Percentiles rank a stretch among this genome's conserved stretches.
Evolutionary conservation across 2,329 filamentous ascomycete genomes (phyloP).

Genomic region (Emergomyces africanus): DNA sequence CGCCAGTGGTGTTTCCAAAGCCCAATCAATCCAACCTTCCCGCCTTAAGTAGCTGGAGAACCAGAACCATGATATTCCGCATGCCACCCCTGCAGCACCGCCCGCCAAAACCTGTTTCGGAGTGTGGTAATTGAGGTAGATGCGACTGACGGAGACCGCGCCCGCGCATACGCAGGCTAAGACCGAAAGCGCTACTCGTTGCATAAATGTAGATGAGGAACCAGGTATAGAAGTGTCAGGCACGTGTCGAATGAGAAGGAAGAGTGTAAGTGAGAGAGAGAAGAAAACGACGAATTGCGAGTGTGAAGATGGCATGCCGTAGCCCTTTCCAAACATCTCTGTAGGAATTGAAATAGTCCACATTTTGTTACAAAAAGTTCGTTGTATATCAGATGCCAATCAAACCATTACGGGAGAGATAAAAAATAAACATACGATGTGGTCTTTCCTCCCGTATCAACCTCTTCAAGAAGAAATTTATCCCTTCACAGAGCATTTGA

Average conservation of each 20-base stretch:
- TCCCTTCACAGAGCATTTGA: conserved; percentile 78
- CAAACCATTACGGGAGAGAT: background rate
- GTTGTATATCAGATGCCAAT: too few relatives aligned
- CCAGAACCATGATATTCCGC: conserved; percentile 67
- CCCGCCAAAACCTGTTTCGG: conserved; percentile 76
- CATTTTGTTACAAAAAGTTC: too few relatives aligned
- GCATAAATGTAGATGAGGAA: conserved; percentile 31
- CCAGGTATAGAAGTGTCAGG: conserved; percentile 29
- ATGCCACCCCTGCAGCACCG: conserved; percentile 53
- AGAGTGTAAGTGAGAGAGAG: conserved; percentile 68
- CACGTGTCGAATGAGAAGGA: conserved; percentile 68
- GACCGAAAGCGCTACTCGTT: conserved; percentile 47
- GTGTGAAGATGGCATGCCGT: conserved; percentile 94
- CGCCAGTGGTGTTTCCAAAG: conserved; percentile 51
- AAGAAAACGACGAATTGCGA: conserved; percentile 93
- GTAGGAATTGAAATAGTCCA: background rate
- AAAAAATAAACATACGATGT: conserved; percentile 49
- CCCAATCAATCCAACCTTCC: conserved; percentile 59
- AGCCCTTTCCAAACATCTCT: conserved; percentile 61
- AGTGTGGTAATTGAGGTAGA: conserved; percentile 92
- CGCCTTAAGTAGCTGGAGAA: conserved; percentile 54
- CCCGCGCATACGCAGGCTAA: conserved; percentile 50
- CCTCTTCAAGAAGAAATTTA: conserved; percentile 84
- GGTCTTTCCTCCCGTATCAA: conserved; percentile 88
- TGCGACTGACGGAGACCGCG: conserved; percentile 64